These are phyloP conservation scores for Kwoniella dendrophila DNA, from an alignment of 768 basidiomycete genomes.

Conservation along the genomic window DNA sequence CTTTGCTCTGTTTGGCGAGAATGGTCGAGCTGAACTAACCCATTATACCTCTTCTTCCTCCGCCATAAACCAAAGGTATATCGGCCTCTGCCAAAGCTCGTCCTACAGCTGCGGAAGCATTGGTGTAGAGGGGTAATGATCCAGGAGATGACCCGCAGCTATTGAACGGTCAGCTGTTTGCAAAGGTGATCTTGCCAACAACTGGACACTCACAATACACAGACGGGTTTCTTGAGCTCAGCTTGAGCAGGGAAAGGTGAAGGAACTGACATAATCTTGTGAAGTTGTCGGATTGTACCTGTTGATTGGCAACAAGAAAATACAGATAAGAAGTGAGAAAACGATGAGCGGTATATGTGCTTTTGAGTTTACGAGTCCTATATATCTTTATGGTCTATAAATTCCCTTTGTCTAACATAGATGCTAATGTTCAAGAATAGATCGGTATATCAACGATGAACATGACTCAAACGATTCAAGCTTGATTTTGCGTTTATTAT, in stretches of 20 bases:
- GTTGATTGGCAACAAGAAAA: too few relatives aligned
- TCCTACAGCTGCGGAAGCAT: conserved; percentile 77
- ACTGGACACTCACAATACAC: conserved; percentile 53
- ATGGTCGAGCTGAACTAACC: conserved; percentile 62
- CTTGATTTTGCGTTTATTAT: too few relatives aligned
- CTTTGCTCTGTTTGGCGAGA: background rate
- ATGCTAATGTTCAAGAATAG: too few relatives aligned
- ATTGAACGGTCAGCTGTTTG: background rate
- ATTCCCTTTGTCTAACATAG: too few relatives aligned
- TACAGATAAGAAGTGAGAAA: background rate
- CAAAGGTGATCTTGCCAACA: background rate
- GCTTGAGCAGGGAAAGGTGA: conserved; percentile 34
- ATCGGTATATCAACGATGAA: too few relatives aligned
- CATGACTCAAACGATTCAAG: too few relatives aligned
- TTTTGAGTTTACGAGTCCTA: too few relatives aligned
- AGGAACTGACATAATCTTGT: conserved; percentile 1
- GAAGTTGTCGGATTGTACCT: background rate
- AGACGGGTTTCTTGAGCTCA: conserved; percentile 42
- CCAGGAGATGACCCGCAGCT: conserved; percentile 76
- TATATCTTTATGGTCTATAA: too few relatives aligned
- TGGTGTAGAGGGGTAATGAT: conserved; percentile 63
- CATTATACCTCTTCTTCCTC: conserved; percentile 82
- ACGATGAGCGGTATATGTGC: too few relatives aligned
- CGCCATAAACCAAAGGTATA: conserved; percentile 80
- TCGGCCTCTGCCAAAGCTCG: conserved; percentile 66